These are phyloP conservation scores for Nissolia schottii DNA, from an alignment of 306 rosid species.

Conservation along the genomic window DNA sequence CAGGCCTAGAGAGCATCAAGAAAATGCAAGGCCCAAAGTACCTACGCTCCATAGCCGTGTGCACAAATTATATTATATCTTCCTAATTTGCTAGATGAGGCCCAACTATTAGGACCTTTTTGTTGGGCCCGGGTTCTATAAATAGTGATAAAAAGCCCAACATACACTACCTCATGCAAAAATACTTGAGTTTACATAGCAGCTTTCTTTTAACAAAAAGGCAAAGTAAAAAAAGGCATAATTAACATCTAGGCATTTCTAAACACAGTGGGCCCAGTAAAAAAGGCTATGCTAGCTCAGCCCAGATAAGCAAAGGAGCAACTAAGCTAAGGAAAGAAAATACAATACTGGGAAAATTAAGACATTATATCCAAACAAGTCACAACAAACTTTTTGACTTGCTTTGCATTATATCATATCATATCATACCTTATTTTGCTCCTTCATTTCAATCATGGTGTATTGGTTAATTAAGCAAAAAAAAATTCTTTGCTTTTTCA, in stretches of 20 bases:
- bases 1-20: too few species aligned
- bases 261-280: neutral
- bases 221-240: neutral
- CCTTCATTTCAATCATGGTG: slow-evolving; percentile 31
- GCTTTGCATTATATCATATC: slow-evolving; percentile 28
- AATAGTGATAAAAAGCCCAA: too few species aligned
- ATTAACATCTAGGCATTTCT: neutral
- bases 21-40: too few species aligned
- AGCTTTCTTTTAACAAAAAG: neutral
- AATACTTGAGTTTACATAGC: too few species aligned
- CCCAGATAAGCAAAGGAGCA: neutral
- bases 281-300: neutral
- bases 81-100: too few species aligned
- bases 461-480: slow-evolving; percentile 33
- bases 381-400: slow-evolving; percentile 32
- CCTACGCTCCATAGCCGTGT: too few species aligned
- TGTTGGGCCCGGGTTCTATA: too few species aligned
- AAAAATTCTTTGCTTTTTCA: slow-evolving; percentile 39
- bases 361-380: neutral
- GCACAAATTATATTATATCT: too few species aligned
- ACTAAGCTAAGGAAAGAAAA: neutral
- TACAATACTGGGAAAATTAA: neutral
- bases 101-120: too few species aligned
- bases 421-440: slow-evolving; percentile 15
- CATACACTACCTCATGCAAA: too few species aligned